Base-by-base conservation (phyloP, 495 filamentous ascomycete genomes). In the Penicillium bialowiezense region DNA sequence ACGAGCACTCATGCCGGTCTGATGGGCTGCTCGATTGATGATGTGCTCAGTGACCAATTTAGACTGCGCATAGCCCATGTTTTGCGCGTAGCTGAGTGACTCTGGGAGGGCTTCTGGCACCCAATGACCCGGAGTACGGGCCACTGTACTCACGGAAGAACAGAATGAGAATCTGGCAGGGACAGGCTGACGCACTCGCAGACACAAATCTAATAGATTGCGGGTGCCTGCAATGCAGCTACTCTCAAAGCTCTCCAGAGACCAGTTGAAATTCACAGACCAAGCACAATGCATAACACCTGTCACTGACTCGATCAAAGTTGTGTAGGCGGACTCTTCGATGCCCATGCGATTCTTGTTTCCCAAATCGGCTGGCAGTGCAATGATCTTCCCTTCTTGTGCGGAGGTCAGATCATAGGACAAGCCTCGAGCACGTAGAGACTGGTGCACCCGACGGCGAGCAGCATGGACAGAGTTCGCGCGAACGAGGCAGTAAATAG, bases 241-340 rank as follows among this genome's bases (percentile, higher is more conserved):
- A 18, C 61, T 59, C 14, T 71, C 76, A 57, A 88, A 86, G 50
- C 75, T 81, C n/a, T 65, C 58, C 5, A 87, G 68, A 5, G 72
- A 68, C 55, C 81, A 68, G 50, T 80, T 84, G 73, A 88, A 89
- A 61, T 88, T 87, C 20, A 88, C 85, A 5, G 81, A 76, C 85
- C 85, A 89, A 29, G 83, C 85, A n/a, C 77, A 73, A 60, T 88
- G 85, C 41, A 86, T 76, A 20, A 85, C 65, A 0, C 69, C 52
- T 3, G 78, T 81, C 1, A 69, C 65, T 42, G 67, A 63, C 3
- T 55, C 23, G 23, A 26, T 8, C 8, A 26, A 26, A 26, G 23
- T 26, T 26, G 23, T 8, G 8, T 26, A 26, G 23, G 23, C 3
- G 8, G 23, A 26, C 8, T 26, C 23, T 8, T 26, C 55, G 2